Conservation (phyloP, 306 rosid genomes). For the Casuarina equisetifolia region DNA sequence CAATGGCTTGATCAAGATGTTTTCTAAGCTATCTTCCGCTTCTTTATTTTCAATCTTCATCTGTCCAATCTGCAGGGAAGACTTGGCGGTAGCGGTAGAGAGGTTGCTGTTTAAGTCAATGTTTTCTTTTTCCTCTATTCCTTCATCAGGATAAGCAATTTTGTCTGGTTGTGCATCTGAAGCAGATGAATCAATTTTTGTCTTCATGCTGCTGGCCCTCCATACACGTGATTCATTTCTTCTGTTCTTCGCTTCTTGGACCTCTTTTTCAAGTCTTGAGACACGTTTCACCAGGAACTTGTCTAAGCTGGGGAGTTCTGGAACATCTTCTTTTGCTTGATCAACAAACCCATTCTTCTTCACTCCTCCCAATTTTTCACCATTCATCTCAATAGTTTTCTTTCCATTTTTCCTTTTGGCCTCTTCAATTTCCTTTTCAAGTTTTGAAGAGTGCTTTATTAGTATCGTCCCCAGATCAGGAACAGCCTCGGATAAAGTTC, state of each 20-base stretch:
- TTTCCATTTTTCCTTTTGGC: slow-evolving; percentile 20
- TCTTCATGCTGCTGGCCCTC: slow-evolving; percentile 16
- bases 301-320: slow-evolving; percentile 71
- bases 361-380: slow-evolving; percentile 31
- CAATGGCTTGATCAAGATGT: slow-evolving; percentile 59
- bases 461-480: slow-evolving; percentile 32
- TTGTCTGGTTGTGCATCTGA: slow-evolving; percentile 24
- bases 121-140: slow-evolving; percentile 63
- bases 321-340: slow-evolving; percentile 36
- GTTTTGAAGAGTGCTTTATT: slow-evolving; percentile 34
- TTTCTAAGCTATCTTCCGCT: slow-evolving; percentile 53
- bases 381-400: slow-evolving; percentile 3
- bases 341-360: slow-evolving; percentile 22
- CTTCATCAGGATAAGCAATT: slow-evolving; percentile 31
- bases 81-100: slow-evolving; percentile 5
- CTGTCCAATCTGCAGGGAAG: slow-evolving; percentile 10
- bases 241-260: slow-evolving; percentile 76
- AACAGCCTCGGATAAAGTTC: slow-evolving; percentile 20
- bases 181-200: slow-evolving; percentile 22
- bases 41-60: slow-evolving; percentile 15
- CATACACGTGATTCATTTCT: slow-evolving; percentile 26
- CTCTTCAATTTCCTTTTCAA: slow-evolving; percentile 43
- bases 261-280: slow-evolving; percentile 78
- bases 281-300: slow-evolving; percentile 78
- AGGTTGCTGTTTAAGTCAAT: slow-evolving; percentile 23